phyloP scores from a whole-genome alignment of 257 asterid species.

The Primulina tabacum region DNA sequence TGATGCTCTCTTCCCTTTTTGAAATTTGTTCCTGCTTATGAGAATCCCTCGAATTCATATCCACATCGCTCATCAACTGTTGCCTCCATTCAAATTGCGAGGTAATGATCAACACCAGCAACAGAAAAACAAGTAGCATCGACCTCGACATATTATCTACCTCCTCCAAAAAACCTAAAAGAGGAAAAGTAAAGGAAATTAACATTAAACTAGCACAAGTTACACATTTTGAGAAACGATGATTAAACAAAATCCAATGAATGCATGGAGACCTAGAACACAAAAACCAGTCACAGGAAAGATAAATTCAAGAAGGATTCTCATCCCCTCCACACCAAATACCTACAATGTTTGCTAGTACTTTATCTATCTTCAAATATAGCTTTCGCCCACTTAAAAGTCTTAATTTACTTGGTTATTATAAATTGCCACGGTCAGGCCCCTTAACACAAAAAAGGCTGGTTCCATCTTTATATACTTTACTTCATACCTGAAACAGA shows the following conservation, averaged over 20 bases:
- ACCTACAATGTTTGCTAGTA: neutral
- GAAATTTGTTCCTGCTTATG: constrained; percentile 62
- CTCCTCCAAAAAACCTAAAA: constrained; percentile 44
- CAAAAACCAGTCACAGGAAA: neutral
- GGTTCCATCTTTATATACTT: too few relatives aligned
- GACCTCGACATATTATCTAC: constrained; percentile 66
- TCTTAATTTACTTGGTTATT: neutral
- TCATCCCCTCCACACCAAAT: neutral
- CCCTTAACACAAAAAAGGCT: neutral
- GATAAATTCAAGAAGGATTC: too few relatives aligned
- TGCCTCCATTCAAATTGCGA: constrained; percentile 92
- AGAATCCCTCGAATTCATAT: constrained; percentile 50
- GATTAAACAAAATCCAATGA: neutral
- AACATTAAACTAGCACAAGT: constrained; percentile 13
- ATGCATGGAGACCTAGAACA: neutral
- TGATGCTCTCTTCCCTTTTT: constrained; percentile 65
- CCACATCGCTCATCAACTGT: constrained; percentile 57
- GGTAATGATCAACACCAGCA: constrained; percentile 64
- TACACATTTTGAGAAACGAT: constrained; percentile 1
- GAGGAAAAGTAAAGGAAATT: neutral
- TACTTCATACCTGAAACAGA: neutral
- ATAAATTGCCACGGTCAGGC: neutral
- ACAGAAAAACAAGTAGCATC: constrained; percentile 66
- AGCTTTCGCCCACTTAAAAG: neutral
- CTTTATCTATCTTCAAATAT: neutral